A percentile compares a stretch with the other conserved stretches of the same genome.
Conservation (phyloP, 2,329 filamentous ascomycete genomes). For the Botrytis paeoniae region DNA sequence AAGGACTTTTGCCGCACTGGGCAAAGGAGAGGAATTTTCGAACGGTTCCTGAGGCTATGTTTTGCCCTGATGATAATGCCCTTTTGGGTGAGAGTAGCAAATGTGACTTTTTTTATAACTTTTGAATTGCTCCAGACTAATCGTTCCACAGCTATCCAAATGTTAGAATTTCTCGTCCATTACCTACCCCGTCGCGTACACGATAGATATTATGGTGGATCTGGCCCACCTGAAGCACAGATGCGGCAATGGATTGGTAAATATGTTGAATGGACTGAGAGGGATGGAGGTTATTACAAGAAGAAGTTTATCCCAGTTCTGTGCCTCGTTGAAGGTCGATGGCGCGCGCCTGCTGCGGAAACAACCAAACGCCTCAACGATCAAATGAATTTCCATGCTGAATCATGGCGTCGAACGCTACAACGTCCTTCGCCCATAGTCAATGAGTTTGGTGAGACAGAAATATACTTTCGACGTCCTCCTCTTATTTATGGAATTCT, state of each 20-base stretch:
- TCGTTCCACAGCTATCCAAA: slow-evolving; percentile 28
- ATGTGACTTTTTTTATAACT: slow-evolving; percentile 28
- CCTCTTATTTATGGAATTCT: slow-evolving; percentile 39
- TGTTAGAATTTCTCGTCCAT: slow-evolving; percentile 30
- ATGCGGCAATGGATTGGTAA: slow-evolving; percentile 34
- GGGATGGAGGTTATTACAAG: slow-evolving; percentile 36
- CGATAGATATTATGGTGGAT: slow-evolving; percentile 28
- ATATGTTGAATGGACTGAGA: slow-evolving; percentile 39
- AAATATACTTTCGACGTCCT: slow-evolving; percentile 30
- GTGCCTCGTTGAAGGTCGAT: slow-evolving; percentile 26
- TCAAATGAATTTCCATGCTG: slow-evolving; percentile 34
- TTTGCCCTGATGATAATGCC: slow-evolving; percentile 28
- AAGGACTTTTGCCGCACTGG: slow-evolving; percentile 32
- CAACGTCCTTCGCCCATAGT: slow-evolving; percentile 21
- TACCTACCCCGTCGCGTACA: slow-evolving; percentile 31
- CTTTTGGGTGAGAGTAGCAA: slow-evolving; percentile 32
- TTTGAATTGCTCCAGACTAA: slow-evolving; percentile 17
- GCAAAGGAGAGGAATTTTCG: slow-evolving; percentile 35
- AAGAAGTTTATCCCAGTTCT: slow-evolving; percentile 35
- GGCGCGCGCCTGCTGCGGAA: slow-evolving; percentile 23
- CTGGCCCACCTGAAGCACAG: slow-evolving; percentile 28
- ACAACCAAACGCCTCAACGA: slow-evolving; percentile 28
- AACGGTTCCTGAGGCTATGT: slow-evolving; percentile 35
- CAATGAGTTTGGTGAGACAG: slow-evolving; percentile 27
- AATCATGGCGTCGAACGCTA: slow-evolving; percentile 31